phyloP scores from a whole-genome alignment of 139 green algal species.

The Coccomyxa sp. region DNA sequence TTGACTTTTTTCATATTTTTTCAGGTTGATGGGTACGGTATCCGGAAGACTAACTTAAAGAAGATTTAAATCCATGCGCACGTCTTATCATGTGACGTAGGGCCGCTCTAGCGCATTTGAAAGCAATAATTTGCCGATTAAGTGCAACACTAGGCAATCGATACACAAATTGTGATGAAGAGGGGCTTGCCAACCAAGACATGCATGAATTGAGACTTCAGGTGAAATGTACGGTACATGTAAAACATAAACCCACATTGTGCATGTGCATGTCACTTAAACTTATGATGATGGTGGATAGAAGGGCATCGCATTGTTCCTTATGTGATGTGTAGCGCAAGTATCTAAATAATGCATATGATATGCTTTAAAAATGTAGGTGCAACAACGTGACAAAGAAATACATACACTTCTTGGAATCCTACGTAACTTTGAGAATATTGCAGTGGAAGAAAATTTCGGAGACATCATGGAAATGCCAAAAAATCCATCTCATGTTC shows the following conservation, averaged over 20 bases:
- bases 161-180: no score
- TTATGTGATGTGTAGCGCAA: not conserved
- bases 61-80: not conserved
- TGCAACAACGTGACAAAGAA: conserved; percentile 81
- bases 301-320: not conserved
- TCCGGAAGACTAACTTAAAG: not conserved
- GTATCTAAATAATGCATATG: not conserved
- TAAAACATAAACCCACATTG: not conserved
- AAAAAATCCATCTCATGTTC: not conserved
- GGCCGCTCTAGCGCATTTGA: conserved; percentile 32
- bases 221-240: not conserved
- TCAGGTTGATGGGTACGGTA: not conserved
- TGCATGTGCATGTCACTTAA: not conserved
- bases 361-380: conserved; percentile 16
- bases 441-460: conserved; percentile 27
- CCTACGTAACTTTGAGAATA: conserved; percentile 20
- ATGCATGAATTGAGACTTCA: no score
- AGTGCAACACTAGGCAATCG: no score
- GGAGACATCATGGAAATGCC: not conserved
- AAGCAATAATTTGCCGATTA: not conserved
- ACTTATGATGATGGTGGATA: not conserved
- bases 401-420: conserved; percentile 80
- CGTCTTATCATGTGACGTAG: conserved; percentile 4
- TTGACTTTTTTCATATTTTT: not conserved
- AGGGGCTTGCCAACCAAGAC: no score